These are phyloP conservation scores for Phyllosticta paracitricarpa DNA, from an alignment of 2,329 filamentous ascomycete species.

Conservation along the genomic window DNA sequence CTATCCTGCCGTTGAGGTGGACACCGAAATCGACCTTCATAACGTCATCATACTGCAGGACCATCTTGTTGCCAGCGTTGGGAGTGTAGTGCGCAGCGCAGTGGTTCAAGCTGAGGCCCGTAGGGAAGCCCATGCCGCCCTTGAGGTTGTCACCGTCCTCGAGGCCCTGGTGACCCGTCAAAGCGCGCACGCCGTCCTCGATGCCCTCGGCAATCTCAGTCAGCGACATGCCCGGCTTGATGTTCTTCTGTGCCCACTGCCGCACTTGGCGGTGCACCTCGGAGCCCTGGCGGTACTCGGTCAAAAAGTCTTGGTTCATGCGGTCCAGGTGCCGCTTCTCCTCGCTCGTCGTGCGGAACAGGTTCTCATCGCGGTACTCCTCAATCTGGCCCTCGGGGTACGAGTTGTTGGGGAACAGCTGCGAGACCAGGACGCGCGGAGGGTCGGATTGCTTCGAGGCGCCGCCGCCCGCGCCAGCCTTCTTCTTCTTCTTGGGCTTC, in stretches of 20 bases:
- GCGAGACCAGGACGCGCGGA: constrained; percentile 62
- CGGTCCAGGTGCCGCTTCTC: constrained; percentile 77
- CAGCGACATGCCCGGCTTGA: constrained; percentile 70
- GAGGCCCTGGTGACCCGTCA: constrained; percentile 67
- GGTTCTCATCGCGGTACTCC: constrained; percentile 68
- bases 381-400: constrained; percentile 73
- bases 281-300: constrained; percentile 74
- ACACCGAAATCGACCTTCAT: constrained; percentile 68
- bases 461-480: constrained; percentile 25
- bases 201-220: constrained; percentile 82
- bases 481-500: constrained; percentile 61
- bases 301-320: constrained; percentile 67
- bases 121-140: constrained; percentile 80
- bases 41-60: constrained; percentile 55
- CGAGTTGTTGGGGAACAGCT: constrained; percentile 60
- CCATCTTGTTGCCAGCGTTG: constrained; percentile 74
- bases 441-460: constrained; percentile 65
- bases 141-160: constrained; percentile 68
- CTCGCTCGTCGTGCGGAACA: constrained; percentile 69
- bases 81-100: constrained; percentile 81
- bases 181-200: constrained; percentile 66
- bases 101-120: constrained; percentile 73
- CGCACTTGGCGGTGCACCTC: constrained; percentile 84
- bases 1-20: constrained; percentile 60
- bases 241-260: constrained; percentile 69